Conservation (phyloP, 805 yeast genomes). For the Candida khao-thaluensis region DNA sequence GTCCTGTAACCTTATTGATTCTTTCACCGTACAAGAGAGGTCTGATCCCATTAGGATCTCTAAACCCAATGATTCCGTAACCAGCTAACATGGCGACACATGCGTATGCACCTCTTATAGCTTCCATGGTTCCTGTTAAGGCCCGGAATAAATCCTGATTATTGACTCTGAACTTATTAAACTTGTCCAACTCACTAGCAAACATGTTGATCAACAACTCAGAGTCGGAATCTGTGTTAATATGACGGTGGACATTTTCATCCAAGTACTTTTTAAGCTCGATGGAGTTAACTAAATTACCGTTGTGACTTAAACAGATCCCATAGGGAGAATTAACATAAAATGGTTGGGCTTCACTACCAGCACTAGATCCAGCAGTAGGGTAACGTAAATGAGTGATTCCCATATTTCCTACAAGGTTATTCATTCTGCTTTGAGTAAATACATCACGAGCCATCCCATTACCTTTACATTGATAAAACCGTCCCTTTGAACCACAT, state of each 20-base stretch:
- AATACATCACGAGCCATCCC: slow-evolving; percentile 99
- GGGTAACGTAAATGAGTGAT: slow-evolving; percentile 94
- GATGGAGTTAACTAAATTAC: slow-evolving; percentile 86
- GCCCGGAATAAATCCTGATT: slow-evolving; percentile 87
- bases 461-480: slow-evolving; percentile 97
- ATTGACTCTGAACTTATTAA: slow-evolving; percentile 90
- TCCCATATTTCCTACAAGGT: slow-evolving; percentile 91
- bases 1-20: slow-evolving; percentile 55
- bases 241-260: slow-evolving; percentile 93
- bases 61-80: slow-evolving; percentile 89
- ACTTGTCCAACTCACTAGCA: slow-evolving; percentile 87
- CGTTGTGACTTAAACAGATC: slow-evolving; percentile 85
- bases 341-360: slow-evolving; percentile 97
- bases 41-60: slow-evolving; percentile 96
- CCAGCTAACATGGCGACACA: slow-evolving; percentile 95
- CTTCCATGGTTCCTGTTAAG: slow-evolving; percentile 72
- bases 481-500: slow-evolving; percentile 88
- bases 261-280: slow-evolving; percentile 79
- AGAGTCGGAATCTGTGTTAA: slow-evolving; percentile 95
- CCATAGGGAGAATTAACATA: slow-evolving; percentile 98
- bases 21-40: slow-evolving; percentile 89
- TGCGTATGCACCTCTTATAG: slow-evolving; percentile 95
- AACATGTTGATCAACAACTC: slow-evolving; percentile 86
- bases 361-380: slow-evolving; percentile 94
- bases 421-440: slow-evolving; percentile 74